Evolutionary conservation across 2,329 filamentous ascomycete species (phyloP), one percentile per base, ranked within the genome.

Genomic region (Atkinsonella hypoxylon): DNA sequence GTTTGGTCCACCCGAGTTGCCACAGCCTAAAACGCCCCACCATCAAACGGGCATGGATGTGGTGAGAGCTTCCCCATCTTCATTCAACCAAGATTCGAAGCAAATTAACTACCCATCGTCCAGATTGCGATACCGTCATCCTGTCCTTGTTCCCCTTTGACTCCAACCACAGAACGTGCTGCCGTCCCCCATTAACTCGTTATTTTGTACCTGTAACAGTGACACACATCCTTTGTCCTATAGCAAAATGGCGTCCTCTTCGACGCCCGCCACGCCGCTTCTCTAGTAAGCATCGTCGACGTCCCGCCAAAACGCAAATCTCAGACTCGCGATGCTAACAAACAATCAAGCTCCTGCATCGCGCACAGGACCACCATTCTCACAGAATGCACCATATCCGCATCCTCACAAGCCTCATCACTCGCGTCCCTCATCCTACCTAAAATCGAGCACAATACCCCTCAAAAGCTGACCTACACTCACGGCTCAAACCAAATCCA

Each of bases 401-500:
- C 89, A 54, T 83, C 86, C 10, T 88, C 85, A 41, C 82, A 88
- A 58, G 87, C 88, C 51, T 89, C 89, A 4, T 89, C 85, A 12
- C 85, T 97, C 60, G 89, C 91, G 58, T 93, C 89, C 43, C 76
- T 96, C 60, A 89, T 98, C 72, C 88, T 98, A 43, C 93, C 94
- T 52, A 95, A 95, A 68, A 95, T 98, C 74, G 77, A 78, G 51
- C 93, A 98, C 72, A 71, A 75, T 56, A 73, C 77, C 31, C 77
- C 89, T 1, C 83, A 95, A 64, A 96, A 96, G 70, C 81, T 95
- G 57, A 97, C 91, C 50, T 96, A 95, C 73, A 94, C 89, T 40
- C 89, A 96, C 69, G 87, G 89, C 70, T 76, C 83, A 53, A 83
- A 94, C 67, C 89, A 93, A 75, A 93, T 97, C 68, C 91, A 98